These are phyloP conservation scores for Linum lewisii DNA, from an alignment of 345 rosid species.

Conservation along the genomic window DNA sequence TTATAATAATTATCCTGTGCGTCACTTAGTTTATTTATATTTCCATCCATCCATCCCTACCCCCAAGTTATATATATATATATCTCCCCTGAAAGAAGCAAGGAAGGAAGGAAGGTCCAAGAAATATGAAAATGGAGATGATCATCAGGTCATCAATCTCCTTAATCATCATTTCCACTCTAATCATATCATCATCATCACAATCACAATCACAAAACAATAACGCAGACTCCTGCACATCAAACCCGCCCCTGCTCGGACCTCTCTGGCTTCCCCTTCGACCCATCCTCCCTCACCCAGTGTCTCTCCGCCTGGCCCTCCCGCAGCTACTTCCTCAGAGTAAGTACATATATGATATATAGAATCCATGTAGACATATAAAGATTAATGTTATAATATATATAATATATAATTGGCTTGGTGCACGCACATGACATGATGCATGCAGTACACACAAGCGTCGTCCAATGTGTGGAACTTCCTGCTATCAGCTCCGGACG, in stretches of 20 bases:
- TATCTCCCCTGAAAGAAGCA: too few relatives aligned
- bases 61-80: too few relatives aligned
- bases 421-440: too few relatives aligned
- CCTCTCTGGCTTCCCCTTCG: conserved; percentile 27
- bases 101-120: neutral
- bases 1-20: too few relatives aligned
- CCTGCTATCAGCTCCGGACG: conserved; percentile 49
- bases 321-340: conserved; percentile 49
- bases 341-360: too few relatives aligned
- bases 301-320: conserved; percentile 44
- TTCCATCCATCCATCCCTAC: too few relatives aligned
- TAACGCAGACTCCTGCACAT: conserved; percentile 24
- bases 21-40: too few relatives aligned
- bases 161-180: neutral
- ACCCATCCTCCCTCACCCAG: conserved; percentile 26
- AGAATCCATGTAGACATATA: too few relatives aligned
- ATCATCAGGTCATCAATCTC: neutral
- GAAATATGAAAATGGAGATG: neutral
- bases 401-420: too few relatives aligned
- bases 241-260: conserved; percentile 33
- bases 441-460: conserved; percentile 38
- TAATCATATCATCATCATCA: conserved; percentile 14
- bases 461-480: conserved; percentile 51
- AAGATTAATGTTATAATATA: too few relatives aligned
- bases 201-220: conserved; percentile 30